Evolutionary conservation across 2,329 filamentous ascomycete genomes (phyloP).

Genomic region (Cladophialophora immunda): DNA sequence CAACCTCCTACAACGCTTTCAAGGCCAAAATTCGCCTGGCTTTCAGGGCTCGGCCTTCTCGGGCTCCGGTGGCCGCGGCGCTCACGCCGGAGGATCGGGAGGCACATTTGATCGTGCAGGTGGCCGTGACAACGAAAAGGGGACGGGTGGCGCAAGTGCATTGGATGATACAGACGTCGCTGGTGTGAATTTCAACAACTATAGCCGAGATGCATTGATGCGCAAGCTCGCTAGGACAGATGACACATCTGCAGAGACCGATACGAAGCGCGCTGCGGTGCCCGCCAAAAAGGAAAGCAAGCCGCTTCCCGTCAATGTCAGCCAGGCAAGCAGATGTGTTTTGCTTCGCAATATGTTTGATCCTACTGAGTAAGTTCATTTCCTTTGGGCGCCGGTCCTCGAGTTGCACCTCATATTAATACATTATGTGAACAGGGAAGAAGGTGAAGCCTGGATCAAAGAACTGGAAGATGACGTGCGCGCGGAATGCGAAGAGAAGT

Average conservation of each 20-base stretch:
- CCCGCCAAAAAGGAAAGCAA: slow-evolving; percentile 78
- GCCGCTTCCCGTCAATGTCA: slow-evolving; percentile 82
- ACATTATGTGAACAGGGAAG: slow-evolving; percentile 69
- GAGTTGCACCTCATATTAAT: background rate
- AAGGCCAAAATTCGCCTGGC: slow-evolving; percentile 70
- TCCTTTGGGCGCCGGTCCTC: background rate
- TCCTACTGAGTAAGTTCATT: slow-evolving; percentile 77
- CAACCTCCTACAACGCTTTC: slow-evolving; percentile 90
- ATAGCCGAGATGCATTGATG: slow-evolving; percentile 98
- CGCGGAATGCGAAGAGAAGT: slow-evolving; percentile 91
- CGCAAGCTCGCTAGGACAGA: slow-evolving; percentile 96
- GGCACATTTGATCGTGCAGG: slow-evolving; percentile 88
- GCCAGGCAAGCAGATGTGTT: slow-evolving; percentile 92
- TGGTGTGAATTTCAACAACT: slow-evolving; percentile 99
- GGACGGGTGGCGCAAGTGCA: slow-evolving; percentile 86
- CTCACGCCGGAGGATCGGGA: slow-evolving; percentile 75
- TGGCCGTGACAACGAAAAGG: slow-evolving; percentile 87
- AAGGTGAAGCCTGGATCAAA: slow-evolving; percentile 87
- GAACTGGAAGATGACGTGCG: slow-evolving; percentile 94
- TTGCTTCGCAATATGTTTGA: slow-evolving; percentile 97
- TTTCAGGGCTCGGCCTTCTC: slow-evolving; percentile 93
- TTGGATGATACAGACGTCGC: slow-evolving; percentile 97
- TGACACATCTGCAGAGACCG: slow-evolving; percentile 72
- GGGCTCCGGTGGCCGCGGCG: slow-evolving; percentile 84
- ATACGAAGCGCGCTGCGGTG: slow-evolving; percentile 75